A percentile compares a stretch with the other conserved stretches of the same genome.
phyloP scores from a whole-genome alignment of 495 filamentous ascomycete species.

The Aspergillus diversus region DNA sequence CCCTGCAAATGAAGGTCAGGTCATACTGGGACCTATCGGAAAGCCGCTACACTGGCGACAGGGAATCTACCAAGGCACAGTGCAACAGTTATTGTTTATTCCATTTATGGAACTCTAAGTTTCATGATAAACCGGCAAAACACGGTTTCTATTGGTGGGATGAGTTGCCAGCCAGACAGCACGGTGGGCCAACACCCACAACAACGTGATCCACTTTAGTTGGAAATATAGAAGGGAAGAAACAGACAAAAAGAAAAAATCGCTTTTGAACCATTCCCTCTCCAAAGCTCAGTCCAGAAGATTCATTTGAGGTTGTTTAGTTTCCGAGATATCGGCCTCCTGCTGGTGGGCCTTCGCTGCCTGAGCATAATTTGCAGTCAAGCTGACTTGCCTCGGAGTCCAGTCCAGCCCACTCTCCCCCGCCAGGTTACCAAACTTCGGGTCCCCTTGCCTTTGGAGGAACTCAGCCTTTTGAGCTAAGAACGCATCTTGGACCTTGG shows the following conservation, averaged over 20 bases:
- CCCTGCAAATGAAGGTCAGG: neutral
- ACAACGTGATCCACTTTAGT: neutral
- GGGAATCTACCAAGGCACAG: neutral
- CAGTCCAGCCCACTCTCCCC: neutral
- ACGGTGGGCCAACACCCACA: slow-evolving; percentile 1
- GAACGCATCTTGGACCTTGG: slow-evolving; percentile 29
- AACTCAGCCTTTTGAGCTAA: slow-evolving; percentile 17
- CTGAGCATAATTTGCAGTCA: slow-evolving; percentile 1
- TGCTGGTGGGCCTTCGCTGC: neutral
- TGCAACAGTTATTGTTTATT: neutral
- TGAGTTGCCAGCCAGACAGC: slow-evolving; percentile 23
- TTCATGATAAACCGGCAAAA: slow-evolving; percentile 2
- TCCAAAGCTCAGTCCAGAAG: neutral
- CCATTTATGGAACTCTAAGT: neutral
- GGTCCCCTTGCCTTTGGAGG: slow-evolving; percentile 4
- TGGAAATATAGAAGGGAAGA: neutral
- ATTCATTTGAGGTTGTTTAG: neutral
- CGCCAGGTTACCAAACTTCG: slow-evolving; percentile 3
- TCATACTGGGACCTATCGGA: neutral
- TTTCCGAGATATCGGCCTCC: neutral
- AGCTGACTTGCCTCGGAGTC: slow-evolving; percentile 1
- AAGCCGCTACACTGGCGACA: neutral
- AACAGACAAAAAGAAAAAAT: neutral
- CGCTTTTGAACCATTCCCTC: neutral
- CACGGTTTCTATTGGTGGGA: slow-evolving; percentile 26